Percentiles rank a stretch among this genome's conserved stretches.
Conservation (phyloP, 2,329 filamentous ascomycete species). For the Acephala macrosclerotiorum region DNA sequence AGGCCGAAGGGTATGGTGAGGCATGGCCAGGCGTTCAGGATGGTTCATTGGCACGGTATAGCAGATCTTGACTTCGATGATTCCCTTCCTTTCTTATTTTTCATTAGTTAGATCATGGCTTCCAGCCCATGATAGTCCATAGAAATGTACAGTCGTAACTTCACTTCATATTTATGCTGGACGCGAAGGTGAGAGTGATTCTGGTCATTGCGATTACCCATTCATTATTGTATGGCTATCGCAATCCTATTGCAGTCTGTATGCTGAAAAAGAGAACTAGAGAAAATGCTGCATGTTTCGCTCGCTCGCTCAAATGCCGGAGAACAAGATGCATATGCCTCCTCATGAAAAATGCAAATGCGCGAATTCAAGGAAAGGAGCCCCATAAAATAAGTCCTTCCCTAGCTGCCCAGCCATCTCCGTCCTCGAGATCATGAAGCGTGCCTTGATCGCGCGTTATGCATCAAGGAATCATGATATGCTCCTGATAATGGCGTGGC, state of each 20-base stretch:
- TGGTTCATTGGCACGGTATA: neutral
- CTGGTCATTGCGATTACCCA: neutral
- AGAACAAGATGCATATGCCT: neutral
- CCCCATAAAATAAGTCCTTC: neutral
- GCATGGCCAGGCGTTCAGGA: neutral
- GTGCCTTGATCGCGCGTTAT: no score
- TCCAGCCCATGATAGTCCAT: neutral
- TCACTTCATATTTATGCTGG: neutral
- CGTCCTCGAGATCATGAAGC: no score
- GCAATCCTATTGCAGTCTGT: neutral
- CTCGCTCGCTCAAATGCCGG: conserved; percentile 7
- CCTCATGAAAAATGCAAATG: neutral
- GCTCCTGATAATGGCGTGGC: neutral
- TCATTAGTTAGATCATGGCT: neutral
- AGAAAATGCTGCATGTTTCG: neutral
- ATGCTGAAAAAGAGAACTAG: neutral
- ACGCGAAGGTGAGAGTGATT: neutral
- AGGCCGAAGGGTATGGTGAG: neutral
- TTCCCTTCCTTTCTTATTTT: neutral
- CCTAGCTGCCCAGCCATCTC: neutral
- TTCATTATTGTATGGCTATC: neutral
- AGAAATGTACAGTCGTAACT: neutral
- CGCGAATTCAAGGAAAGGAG: neutral
- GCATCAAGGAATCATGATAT: no score
- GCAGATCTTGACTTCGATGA: no score